These are phyloP conservation scores for Vitis labrusca DNA, from an alignment of 164 flowering plant genomes.

Conservation along the genomic window DNA sequence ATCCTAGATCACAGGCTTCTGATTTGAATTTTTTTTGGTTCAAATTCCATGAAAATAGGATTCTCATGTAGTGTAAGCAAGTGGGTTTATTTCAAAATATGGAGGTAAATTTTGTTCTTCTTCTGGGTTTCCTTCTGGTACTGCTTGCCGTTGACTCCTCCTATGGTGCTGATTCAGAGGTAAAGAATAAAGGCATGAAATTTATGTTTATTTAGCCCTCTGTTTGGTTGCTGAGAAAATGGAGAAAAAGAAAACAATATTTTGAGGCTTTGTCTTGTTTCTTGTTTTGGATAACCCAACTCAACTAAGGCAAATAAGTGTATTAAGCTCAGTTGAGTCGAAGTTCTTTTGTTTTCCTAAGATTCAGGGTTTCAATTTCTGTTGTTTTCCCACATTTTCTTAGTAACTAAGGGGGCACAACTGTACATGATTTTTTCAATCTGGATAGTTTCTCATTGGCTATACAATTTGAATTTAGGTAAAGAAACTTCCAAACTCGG, in stretches of 20 bases:
- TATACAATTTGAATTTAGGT: slow-evolving; percentile 20
- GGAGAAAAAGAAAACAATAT: no score
- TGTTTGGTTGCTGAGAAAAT: no score
- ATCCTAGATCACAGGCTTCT: not conserved
- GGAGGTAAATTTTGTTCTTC: slow-evolving; percentile 19
- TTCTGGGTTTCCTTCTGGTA: slow-evolving; percentile 15
- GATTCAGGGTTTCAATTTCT: no score
- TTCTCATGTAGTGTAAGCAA: slow-evolving; percentile 8
- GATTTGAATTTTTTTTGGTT: not conserved
- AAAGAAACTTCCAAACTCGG: not conserved
- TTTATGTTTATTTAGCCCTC: not conserved
- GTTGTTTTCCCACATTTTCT: no score
- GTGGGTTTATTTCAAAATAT: slow-evolving; percentile 21
- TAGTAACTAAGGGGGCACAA: no score
- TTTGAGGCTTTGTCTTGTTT: no score
- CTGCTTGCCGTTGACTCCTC: slow-evolving; percentile 13
- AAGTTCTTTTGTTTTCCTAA: no score
- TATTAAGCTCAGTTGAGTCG: no score
- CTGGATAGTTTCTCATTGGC: not conserved
- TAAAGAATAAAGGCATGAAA: slow-evolving; percentile 1
- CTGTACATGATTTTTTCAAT: not conserved
- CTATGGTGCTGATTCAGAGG: slow-evolving; percentile 30
- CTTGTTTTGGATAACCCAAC: no score
- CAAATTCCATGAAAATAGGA: slow-evolving; percentile 4
- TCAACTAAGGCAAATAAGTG: no score